These are phyloP conservation scores for Xenosphaeropsis pyriputrescens DNA, from an alignment of 2,329 filamentous ascomycete species.

Conservation along the genomic window DNA sequence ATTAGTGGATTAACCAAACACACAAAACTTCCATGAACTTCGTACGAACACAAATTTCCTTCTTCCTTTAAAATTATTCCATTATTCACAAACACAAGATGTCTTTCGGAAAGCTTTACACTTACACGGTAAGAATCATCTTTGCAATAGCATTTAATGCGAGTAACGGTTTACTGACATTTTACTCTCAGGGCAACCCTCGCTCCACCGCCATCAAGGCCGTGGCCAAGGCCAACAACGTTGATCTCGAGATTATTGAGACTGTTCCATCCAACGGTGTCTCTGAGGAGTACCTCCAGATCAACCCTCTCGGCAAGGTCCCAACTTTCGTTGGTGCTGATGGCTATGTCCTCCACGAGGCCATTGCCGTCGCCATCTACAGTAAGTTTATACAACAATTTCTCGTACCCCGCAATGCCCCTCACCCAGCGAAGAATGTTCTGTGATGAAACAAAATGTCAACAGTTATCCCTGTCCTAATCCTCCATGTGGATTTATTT, in stretches of 20 bases:
- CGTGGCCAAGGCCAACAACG: conserved; percentile 93
- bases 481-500: conserved; percentile 70
- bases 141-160: conserved; percentile 11
- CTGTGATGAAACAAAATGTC: conserved; percentile 37
- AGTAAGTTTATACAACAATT: conserved; percentile 44
- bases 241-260: conserved; percentile 77
- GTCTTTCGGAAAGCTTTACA: conserved; percentile 97
- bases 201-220: conserved; percentile 80
- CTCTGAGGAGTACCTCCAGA: conserved; percentile 64
- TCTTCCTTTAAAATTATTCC: conserved; percentile 3
- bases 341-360: conserved; percentile 79
- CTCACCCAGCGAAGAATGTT: conserved; percentile 3
- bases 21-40: not conserved
- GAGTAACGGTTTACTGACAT: conserved; percentile 7
- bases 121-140: conserved; percentile 47
- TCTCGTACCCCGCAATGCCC: not conserved
- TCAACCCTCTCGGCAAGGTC: conserved; percentile 81
- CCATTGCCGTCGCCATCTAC: conserved; percentile 93
- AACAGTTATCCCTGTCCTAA: conserved; percentile 99
- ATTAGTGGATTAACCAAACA: not conserved
- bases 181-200: conserved; percentile 56
- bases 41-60: conserved; percentile 7
- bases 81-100: conserved; percentile 39
- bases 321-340: conserved; percentile 87
- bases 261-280: conserved; percentile 50